phyloP scores from a whole-genome alignment of 2,329 filamentous ascomycete genomes.

The Apiospora rasikravindrae region DNA sequence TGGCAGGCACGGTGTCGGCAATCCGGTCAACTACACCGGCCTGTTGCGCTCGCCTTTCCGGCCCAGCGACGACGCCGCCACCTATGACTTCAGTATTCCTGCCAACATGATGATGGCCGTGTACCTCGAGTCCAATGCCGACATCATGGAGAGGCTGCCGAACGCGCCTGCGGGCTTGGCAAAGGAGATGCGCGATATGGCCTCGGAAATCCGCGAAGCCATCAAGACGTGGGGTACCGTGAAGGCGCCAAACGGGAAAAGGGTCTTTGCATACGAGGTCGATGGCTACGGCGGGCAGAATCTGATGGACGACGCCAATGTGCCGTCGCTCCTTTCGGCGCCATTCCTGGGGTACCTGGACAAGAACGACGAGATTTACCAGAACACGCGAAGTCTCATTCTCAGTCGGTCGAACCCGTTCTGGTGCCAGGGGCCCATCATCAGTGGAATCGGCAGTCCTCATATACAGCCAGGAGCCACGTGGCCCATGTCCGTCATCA shows the following conservation, averaged over 20 bases:
- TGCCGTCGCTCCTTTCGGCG: constrained; percentile 61
- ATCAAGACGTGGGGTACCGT: constrained; percentile 62
- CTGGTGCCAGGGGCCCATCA: constrained; percentile 60
- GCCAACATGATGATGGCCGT: constrained; percentile 74
- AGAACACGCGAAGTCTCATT: constrained; percentile 78
- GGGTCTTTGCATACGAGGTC: constrained; percentile 72
- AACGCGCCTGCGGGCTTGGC: constrained; percentile 43
- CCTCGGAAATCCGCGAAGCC: constrained; percentile 66
- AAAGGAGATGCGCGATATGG: constrained; percentile 54
- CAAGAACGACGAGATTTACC: constrained; percentile 62
- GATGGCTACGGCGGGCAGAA: constrained; percentile 66
- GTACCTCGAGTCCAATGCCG: constrained; percentile 52
- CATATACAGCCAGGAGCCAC: constrained; percentile 69
- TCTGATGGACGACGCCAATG: constrained; percentile 68
- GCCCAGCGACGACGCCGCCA: constrained; percentile 79
- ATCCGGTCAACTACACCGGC: constrained; percentile 73
- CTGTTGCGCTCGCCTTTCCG: constrained; percentile 79
- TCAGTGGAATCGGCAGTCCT: constrained; percentile 58
- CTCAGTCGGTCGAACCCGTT: constrained; percentile 76
- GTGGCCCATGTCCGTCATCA: constrained; percentile 87
- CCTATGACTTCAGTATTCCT: constrained; percentile 78
- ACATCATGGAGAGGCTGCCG: constrained; percentile 38
- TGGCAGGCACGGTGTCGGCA: constrained; percentile 69
- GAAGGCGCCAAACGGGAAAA: constrained; percentile 62
- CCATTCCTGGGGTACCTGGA: constrained; percentile 59